Base-by-base conservation (phyloP, 805 yeast genomes). In the Starmerella lactis-condensi region DNA sequence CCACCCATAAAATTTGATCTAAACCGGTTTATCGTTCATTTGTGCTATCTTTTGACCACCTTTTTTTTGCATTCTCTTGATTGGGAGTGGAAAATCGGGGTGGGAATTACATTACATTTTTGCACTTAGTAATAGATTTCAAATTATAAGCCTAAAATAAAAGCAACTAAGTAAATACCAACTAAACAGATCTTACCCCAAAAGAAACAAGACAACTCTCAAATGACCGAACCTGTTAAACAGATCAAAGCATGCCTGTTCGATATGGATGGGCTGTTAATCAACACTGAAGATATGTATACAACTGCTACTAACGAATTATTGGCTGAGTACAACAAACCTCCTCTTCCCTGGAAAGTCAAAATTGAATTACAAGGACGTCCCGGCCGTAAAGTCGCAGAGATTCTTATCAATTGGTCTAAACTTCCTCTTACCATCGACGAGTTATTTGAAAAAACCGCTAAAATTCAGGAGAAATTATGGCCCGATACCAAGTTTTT, bases 261-360 rank as follows among this genome's bases (percentile, higher is more conserved):
- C 48, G 79, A 75, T 61, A 62, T 89, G 96, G 99, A 89, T 51
- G 99, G 99, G 1, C 66, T 91, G 16, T 61, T 89, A 39, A 67
- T 89, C 48, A 79, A 83, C 57, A 77, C 95, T 4, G 99, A 89
- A 54, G 91, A 78, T 41, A 62, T 83, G 33, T 89, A 89, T 53
- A 85, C 98, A 1, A 69, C 69, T 34, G 76, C 78, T 3, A 60
- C 78, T 20, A 67, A 75, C 30, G 73, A 69, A 32, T 53, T 78
- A 2, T 60, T 89, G 17, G 67, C 69, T 10, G 58, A 61, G 33
- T 75, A 68, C 47, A 78, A 75, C 7, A 76, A 73, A 47, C 91
- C 91, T 0, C 74, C 77, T 2, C 48, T 62, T 40, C 74, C 89
- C 0, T 85, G 96, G 95, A 91, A 78, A 40, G 67, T 83, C 30